Percentiles rank a stretch among this genome's conserved stretches.
phyloP scores from a whole-genome alignment of 345 rosid species.

The Toxicodendron radicans region DNA sequence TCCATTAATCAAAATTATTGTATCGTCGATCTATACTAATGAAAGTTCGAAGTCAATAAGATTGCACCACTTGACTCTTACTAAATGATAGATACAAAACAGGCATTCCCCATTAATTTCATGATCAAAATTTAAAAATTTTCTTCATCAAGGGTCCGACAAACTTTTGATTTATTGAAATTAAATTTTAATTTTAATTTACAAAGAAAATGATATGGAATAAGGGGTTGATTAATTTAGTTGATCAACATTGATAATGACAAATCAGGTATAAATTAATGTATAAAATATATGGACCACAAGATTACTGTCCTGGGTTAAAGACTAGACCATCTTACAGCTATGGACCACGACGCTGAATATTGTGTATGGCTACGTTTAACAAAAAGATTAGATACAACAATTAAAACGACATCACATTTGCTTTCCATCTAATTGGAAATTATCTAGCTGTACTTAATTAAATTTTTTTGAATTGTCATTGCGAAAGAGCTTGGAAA shows the following conservation, averaged over 20 bases:
- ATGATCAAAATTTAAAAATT: too few relatives aligned
- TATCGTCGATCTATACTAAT: neutral
- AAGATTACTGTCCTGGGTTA: neutral
- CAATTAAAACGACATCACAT: neutral
- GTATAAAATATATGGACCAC: neutral
- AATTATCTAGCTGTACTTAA: too few relatives aligned
- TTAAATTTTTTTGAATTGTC: too few relatives aligned
- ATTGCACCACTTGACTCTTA: neutral
- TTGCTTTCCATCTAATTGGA: neutral
- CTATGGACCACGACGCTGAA: neutral
- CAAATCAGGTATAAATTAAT: neutral
- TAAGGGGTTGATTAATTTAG: too few relatives aligned
- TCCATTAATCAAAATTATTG: neutral
- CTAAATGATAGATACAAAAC: too few relatives aligned
- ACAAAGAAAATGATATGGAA: too few relatives aligned
- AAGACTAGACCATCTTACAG: too few relatives aligned
- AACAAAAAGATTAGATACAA: neutral
- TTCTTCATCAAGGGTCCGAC: too few relatives aligned
- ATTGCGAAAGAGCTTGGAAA: neutral
- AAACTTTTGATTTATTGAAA: too few relatives aligned
- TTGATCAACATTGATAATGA: too few relatives aligned
- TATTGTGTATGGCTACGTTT: conserved; percentile 1
- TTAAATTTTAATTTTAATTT: too few relatives aligned
- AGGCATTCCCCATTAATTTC: too few relatives aligned
- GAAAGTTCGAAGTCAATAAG: neutral